phyloP scores from a whole-genome alignment of 148 eudicot species.

The Spergularia marina region DNA sequence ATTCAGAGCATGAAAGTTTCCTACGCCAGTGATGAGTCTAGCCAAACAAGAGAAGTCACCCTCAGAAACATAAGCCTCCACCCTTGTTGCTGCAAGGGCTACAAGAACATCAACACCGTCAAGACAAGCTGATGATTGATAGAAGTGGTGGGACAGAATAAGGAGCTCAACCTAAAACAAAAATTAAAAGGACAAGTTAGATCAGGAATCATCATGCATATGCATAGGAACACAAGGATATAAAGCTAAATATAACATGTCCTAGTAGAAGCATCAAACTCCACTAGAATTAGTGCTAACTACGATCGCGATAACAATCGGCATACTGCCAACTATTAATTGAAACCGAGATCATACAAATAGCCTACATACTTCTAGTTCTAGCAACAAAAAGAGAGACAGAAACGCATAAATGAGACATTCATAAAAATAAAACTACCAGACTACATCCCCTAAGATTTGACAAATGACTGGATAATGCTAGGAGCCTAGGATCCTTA shows the following conservation, averaged over 20 bases:
- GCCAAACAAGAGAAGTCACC: conserved; percentile 96
- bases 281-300: not conserved
- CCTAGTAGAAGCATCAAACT: not conserved
- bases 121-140: conserved; percentile 93
- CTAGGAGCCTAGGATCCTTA: not conserved
- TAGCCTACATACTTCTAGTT: no score
- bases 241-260: conserved; percentile 3
- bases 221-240: not conserved
- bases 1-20: conserved; percentile 88
- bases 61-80: conserved; percentile 91
- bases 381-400: no score
- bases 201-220: not conserved
- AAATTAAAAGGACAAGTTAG: conserved; percentile 23
- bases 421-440: not conserved
- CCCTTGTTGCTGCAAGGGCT: conserved; percentile 97
- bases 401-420: no score
- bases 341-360: not conserved
- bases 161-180: conserved; percentile 92
- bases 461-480: not conserved
- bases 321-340: not conserved
- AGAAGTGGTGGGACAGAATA: conserved; percentile 96
- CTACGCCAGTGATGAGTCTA: conserved; percentile 94
- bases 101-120: conserved; percentile 99
- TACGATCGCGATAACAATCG: not conserved
- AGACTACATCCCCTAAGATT: not conserved